phyloP scores from a whole-genome alignment of 352 stramenopile species.

The Globisporangium perplexum region DNA sequence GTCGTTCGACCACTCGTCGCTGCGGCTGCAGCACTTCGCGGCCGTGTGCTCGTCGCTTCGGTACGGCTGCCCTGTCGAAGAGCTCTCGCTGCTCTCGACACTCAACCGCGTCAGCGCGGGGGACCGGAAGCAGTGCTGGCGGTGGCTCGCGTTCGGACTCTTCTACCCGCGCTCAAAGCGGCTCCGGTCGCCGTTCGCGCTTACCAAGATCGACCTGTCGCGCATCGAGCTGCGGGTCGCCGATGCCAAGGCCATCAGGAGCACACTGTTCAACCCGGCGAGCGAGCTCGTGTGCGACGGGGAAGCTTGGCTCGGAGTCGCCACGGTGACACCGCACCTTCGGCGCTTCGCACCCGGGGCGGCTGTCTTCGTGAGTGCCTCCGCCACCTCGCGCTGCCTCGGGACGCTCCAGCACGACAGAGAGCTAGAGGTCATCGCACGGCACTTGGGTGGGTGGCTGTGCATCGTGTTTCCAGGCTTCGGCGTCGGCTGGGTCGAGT shows the following conservation, averaged over 20 bases:
- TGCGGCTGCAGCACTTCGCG: conserved; percentile 7
- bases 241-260: conserved; percentile 7
- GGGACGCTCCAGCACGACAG: not conserved
- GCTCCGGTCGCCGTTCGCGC: not conserved
- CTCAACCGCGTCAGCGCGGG: not conserved
- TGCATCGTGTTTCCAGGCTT: conserved; percentile 3
- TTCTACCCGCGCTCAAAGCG: conserved; percentile 10
- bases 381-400: not conserved
- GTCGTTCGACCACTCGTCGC: conserved; percentile 10
- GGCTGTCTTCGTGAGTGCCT: not conserved
- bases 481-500: conserved; percentile 3
- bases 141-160: conserved; percentile 12
- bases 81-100: conserved; percentile 5
- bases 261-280: conserved; percentile 2
- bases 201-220: conserved; percentile 8
- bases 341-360: not conserved
- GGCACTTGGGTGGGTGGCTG: not conserved
- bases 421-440: conserved; percentile 4
- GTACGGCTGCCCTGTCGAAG: conserved; percentile 1
- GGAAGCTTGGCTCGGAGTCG: not conserved
- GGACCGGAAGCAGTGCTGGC: conserved; percentile 9
- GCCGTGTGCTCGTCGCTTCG: conserved; percentile 5
- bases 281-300: conserved; percentile 6
- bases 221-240: conserved; percentile 1
- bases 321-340: not conserved